These are phyloP conservation scores for Paraurostyla sp. DNA, from an alignment of 73 alveolate species.

Conservation along the genomic window DNA sequence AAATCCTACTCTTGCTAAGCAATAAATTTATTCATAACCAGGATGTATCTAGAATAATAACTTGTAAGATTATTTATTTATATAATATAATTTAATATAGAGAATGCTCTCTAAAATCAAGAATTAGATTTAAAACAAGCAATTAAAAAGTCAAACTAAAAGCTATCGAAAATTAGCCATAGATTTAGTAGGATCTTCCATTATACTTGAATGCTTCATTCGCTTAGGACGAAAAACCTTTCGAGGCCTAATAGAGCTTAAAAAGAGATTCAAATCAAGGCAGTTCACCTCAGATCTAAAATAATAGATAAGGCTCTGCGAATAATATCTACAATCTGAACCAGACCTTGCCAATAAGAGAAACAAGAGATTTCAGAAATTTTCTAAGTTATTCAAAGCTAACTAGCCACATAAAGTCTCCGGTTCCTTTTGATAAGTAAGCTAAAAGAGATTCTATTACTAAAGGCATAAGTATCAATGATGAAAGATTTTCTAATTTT, in stretches of 20 bases:
- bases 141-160: neutral
- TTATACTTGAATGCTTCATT: neutral
- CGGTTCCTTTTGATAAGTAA: constrained; percentile 25
- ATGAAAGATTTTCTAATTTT: constrained; percentile 16
- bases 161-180: neutral
- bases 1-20: neutral
- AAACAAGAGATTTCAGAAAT: neutral
- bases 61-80: neutral
- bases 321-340: neutral
- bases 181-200: neutral
- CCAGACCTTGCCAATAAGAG: neutral
- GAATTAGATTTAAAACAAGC: constrained; percentile 5
- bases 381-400: neutral
- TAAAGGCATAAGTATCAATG: constrained; percentile 27
- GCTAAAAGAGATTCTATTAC: constrained; percentile 23
- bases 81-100: neutral
- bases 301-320: neutral
- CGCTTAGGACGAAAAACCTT: constrained; percentile 1
- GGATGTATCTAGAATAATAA: neutral
- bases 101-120: constrained; percentile 2
- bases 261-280: neutral
- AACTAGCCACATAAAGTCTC: constrained; percentile 23
- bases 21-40: neutral
- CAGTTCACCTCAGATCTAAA: neutral
- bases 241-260: neutral